Evolutionary conservation across 352 stramenopile genomes (phyloP).

Genomic region (Pythium apleroticum): DNA sequence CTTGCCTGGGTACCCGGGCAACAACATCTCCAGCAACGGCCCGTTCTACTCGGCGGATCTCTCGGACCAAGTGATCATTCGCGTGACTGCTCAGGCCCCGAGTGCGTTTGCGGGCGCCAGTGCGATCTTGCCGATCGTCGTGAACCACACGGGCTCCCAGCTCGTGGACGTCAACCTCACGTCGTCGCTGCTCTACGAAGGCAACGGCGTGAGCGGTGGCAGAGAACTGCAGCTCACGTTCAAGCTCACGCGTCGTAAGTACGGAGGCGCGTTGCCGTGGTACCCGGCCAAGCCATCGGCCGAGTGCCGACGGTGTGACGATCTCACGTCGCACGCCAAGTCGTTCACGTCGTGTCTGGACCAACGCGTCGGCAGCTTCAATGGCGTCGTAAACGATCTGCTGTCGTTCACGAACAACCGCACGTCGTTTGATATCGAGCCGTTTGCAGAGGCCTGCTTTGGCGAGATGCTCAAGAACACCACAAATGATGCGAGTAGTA

Average conservation of each 20-base stretch:
- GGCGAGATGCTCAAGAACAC: not conserved
- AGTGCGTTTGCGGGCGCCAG: conserved; percentile 13
- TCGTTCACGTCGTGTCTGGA: not conserved
- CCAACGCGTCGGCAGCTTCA: conserved; percentile 6
- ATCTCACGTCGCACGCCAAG: not conserved
- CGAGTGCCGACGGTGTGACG: conserved; percentile 4
- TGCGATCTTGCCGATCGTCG: conserved; percentile 32
- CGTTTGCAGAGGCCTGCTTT: not conserved
- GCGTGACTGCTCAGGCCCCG: conserved; percentile 25
- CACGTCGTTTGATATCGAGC: not conserved
- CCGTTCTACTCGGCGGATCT: conserved; percentile 30
- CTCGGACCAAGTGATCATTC: conserved; percentile 44
- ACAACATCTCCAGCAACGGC: conserved; percentile 3
- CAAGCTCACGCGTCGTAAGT: conserved; percentile 27
- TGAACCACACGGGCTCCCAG: conserved; percentile 37
- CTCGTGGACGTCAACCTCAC: conserved; percentile 37
- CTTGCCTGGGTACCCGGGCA: not conserved
- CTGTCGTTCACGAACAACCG: not conserved
- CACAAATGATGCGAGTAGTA: not conserved
- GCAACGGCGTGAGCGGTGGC: conserved; percentile 11
- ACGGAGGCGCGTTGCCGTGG: conserved; percentile 32
- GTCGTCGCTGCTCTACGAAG: conserved; percentile 26
- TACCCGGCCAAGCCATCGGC: not conserved
- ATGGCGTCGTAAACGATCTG: not conserved
- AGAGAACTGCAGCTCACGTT: conserved; percentile 18